Base-by-base conservation (phyloP, 2,329 filamentous ascomycete species). In the Pseudopyrenochaeta lycopersici region DNA sequence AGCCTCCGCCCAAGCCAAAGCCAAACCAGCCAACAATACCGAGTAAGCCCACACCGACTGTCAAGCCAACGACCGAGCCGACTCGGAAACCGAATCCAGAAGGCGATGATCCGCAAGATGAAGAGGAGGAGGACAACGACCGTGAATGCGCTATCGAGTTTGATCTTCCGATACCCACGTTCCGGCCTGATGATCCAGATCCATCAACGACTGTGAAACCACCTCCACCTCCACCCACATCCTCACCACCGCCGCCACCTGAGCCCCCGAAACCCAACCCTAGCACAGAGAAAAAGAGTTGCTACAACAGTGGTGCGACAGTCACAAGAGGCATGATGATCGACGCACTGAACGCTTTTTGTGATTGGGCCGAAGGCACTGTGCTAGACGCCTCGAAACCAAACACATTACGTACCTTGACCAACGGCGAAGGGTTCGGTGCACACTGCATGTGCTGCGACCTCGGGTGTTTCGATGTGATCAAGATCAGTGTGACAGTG, bases 61-160 rank as follows among this genome's bases (percentile, higher is more conserved):
- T 38, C 11, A 38, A 38, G 20, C 35, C 35, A 38, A 38, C 35
- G n/a, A 38, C 35, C 11, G 35, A 38, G 31, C 23, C 30, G 15
- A 27, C 42, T 7, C 17, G 30, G 17, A 30, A 27, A 14, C 29
- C 42, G 11, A 31, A 45, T 32, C 42, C 42, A 10, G 18, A 45
- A 14, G 42, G 42, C 21, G 42, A 45, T 32, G 29, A 45, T 30
- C 42, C 42, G 20, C 23, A 45, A 17, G 42, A 45, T 31, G 42
- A 45, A 17, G 42, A 45, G 21, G 23, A 45, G 32, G 42, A 45
- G 15, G 42, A 45, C n/a, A 32, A 45, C 42, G 42, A 45, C 42
- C 42, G 29, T 15, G 42, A 30, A 31, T 45, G 42, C 18, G 42
- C 42, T 15, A 27, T 45, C 12, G 42, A 45, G 18, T 31, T 45